Conservation (phyloP, 2,329 filamentous ascomycete genomes). For the Acrodontium crateriforme region DNA sequence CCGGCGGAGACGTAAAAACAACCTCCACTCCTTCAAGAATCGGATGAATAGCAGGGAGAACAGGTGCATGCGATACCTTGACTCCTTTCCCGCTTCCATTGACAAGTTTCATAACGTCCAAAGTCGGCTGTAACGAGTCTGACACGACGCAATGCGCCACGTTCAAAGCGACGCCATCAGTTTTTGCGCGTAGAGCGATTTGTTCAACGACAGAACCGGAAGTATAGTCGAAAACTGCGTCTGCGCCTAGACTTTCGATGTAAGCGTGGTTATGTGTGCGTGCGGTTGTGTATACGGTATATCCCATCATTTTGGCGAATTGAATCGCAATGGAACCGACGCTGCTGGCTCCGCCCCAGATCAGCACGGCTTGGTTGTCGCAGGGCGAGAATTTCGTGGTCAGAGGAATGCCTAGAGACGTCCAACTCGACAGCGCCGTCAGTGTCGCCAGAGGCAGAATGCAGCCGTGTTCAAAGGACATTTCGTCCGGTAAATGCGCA, state of each 20-base stretch:
- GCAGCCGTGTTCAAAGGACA: too few relatives aligned
- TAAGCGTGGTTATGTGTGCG: conserved; percentile 26
- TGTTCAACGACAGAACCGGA: conserved; percentile 20
- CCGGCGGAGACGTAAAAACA: too few relatives aligned
- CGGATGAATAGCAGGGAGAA: too few relatives aligned
- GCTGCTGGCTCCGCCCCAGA: conserved; percentile 41
- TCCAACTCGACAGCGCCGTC: conserved; percentile 5
- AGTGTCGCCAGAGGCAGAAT: conserved; percentile 5
- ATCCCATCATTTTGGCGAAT: conserved; percentile 34
- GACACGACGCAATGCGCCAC: too few relatives aligned
- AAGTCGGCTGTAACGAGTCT: too few relatives aligned
- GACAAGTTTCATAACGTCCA: too few relatives aligned
- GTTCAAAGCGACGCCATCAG: too few relatives aligned
- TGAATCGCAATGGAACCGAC: conserved; percentile 39
- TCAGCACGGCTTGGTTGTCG: conserved; percentile 25
- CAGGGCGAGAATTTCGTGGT: conserved; percentile 4
- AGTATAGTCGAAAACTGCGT: conserved; percentile 36
- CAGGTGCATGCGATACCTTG: too few relatives aligned
- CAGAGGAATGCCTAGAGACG: not conserved
- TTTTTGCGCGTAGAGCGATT: too few relatives aligned
- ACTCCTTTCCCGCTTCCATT: too few relatives aligned
- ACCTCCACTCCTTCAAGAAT: too few relatives aligned
- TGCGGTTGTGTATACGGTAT: conserved; percentile 26
- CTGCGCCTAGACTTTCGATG: conserved; percentile 32
- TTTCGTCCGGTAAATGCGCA: too few relatives aligned